Evolutionary conservation across 2,329 filamentous ascomycete genomes (phyloP), one percentile per base, ranked within the genome.

Genomic region (Rhynchosporium agropyri): DNA sequence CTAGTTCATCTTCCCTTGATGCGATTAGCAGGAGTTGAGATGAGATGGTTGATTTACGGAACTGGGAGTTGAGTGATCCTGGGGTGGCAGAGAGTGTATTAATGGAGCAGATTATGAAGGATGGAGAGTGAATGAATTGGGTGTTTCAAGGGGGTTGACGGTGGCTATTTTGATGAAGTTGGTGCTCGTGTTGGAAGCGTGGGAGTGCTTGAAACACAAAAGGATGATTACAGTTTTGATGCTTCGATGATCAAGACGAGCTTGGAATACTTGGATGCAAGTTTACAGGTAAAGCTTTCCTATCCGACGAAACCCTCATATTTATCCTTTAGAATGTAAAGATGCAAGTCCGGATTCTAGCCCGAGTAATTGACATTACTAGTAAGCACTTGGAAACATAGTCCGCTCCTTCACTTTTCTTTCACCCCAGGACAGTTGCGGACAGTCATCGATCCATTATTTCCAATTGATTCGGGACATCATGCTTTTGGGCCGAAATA

Each of bases 91-190:
- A 58, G 38, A 36, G 46, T 58, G 15, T 28, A 36, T 36, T 36
- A 10, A 36, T 59, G 57, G 33, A 59, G 57, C 9, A 38, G 20
- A 31, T 43, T 4, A 43, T 51, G 36, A 51, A 28, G 12, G 48
- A 29, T 2, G 46, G 46, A 12, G 48, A 48, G 26, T 48, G 15
- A 26, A 59, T 40, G 36, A 46, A 42, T 51, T 59, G 48, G 8
- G 29, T 42, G 4, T 43, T 20, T 20, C n/a, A 3, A 26, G 45
- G 8, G 46, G 46, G 3, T 5, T 29, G 33, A 59, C 12, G 46
- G 46, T 28, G 45, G 49, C 36, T 43, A 51, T 2, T 31, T 59
- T 33, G 33, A 50, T n/a, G 57, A 51, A 59, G 26, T 51, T 59
- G 57, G 57, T 20, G 20, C 33, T 50, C 57, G 43, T 59, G 26